These are phyloP conservation scores for Sporisorium scitamineum DNA, from an alignment of 1,284 basidiomycete species.

Conservation along the genomic window DNA sequence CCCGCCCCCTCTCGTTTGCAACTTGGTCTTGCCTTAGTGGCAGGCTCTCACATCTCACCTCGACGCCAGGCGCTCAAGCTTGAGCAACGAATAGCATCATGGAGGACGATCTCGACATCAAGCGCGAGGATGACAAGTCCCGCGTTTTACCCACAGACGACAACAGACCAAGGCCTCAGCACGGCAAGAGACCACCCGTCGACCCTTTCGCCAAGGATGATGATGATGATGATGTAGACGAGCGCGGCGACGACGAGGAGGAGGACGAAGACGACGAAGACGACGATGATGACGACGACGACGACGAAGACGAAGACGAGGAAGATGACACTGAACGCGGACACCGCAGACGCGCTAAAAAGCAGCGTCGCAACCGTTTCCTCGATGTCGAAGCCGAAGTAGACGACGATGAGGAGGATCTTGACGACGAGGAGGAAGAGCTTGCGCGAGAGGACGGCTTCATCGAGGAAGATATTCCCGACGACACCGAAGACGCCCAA, in stretches of 20 bases:
- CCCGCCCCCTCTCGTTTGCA: too few species aligned
- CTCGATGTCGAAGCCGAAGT: slow-evolving; percentile 91
- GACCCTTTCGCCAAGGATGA: slow-evolving; percentile 52
- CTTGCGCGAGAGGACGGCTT: slow-evolving; percentile 74
- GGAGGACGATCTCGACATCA: slow-evolving; percentile 41
- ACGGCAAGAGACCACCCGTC: slow-evolving; percentile 34
- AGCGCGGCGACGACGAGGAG: slow-evolving; percentile 53
- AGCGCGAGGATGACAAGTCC: slow-evolving; percentile 22
- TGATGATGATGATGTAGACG: slow-evolving; percentile 51
- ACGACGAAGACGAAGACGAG: slow-evolving; percentile 62
- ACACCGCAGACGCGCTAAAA: slow-evolving; percentile 49
- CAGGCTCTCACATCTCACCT: background rate
- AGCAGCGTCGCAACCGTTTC: slow-evolving; percentile 77
- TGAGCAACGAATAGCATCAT: slow-evolving; percentile 16
- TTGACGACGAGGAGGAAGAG: slow-evolving; percentile 69
- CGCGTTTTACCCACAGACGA: slow-evolving; percentile 1
- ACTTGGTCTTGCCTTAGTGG: background rate
- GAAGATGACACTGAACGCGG: slow-evolving; percentile 50
- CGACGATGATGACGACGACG: slow-evolving; percentile 61
- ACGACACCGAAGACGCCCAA: slow-evolving; percentile 77
- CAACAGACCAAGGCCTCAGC: slow-evolving; percentile 18
- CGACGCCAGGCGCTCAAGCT: slow-evolving; percentile 7
- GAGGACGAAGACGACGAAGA: slow-evolving; percentile 62
- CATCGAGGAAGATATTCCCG: slow-evolving; percentile 77
- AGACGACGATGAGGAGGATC: slow-evolving; percentile 75